Base-by-base conservation (phyloP, 2,329 filamentous ascomycete genomes). In the Paecilomyces niveus region DNA sequence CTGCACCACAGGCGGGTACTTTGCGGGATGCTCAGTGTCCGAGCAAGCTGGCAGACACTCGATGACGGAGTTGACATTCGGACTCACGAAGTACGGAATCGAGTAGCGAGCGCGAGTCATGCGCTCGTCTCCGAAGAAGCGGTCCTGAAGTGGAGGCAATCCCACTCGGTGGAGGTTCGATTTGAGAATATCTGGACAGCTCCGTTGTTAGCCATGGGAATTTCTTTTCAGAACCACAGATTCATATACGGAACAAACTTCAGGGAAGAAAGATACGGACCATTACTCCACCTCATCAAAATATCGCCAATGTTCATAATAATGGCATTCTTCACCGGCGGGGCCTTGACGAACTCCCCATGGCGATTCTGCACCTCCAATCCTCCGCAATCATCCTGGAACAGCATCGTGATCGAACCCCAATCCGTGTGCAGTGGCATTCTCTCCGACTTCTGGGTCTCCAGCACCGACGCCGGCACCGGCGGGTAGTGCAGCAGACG, bases 401-500 rank as follows among this genome's bases (percentile, higher is more conserved):
- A 81, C 1, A 83, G 67, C 59, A 83, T 62, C 0, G 81, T 83
- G 52, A 83, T 72, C 4, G 74, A 72, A 9, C 72, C 76, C 71
- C 80, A 83, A 62, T 83, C 81, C 3, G 76, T 80, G 64, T 84
- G 81, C 10, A 78, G 74, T 0, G 79, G 76, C 53, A 82, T 81
- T 6, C 81, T 70, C 2, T 78, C 77, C 10, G 78, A 72, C 3
- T 71, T 62, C 11, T 75, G 73, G 51, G 73, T 75, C 9, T 71
- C 68, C 24, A 82, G 68, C 35, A 74, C 72, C 11, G 68, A 70
- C 24, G 73, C 75, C 21, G 76, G 70, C 4, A 81, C 72, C 1
- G 77, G 70, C 0, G 81, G 81, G 61, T 84, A 87, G 66, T 87
- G 84, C 7, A 86, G 72, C 22, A 87, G 70, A 1, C 85, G 78